A percentile compares a stretch with the other conserved stretches of the same genome.
Evolutionary conservation across 257 asterid genomes (phyloP).

Genomic region (Galeopsis tetrahit): DNA sequence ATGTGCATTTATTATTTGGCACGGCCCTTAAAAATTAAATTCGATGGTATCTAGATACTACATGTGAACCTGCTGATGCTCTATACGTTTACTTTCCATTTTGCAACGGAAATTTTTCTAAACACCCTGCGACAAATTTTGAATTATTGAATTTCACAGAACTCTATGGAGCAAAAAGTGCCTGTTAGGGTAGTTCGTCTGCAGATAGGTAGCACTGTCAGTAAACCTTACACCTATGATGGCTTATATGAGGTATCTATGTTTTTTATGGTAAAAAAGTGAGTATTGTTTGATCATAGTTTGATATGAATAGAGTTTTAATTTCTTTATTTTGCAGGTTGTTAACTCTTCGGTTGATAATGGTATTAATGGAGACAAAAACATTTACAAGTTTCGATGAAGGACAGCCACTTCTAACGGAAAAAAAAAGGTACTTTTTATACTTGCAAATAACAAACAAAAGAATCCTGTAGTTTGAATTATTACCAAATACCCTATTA

Average conservation of each 20-base stretch:
- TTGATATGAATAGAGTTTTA: not conserved
- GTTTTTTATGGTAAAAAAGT: not conserved
- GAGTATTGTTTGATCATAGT: not conserved
- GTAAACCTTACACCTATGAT: conserved; percentile 89
- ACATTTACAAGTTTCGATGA: conserved; percentile 64
- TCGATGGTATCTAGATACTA: not conserved
- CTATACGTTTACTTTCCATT: not conserved
- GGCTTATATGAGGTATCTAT: conserved; percentile 75
- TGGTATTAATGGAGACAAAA: conserved; percentile 77
- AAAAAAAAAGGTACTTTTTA: conserved; percentile 63
- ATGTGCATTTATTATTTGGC: not conserved
- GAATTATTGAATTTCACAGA: conserved; percentile 43
- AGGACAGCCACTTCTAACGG: conserved; percentile 76
- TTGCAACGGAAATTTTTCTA: not conserved
- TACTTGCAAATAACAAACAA: not conserved
- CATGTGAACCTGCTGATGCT: not conserved
- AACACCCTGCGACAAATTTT: conserved; percentile 17
- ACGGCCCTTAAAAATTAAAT: not conserved
- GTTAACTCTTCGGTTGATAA: conserved; percentile 75
- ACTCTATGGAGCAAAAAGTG: conserved; percentile 63
- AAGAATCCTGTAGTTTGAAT: not conserved
- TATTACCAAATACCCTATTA: not conserved
- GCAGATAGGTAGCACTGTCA: conserved; percentile 82
- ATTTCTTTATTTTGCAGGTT: conserved; percentile 56
- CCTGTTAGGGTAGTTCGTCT: conserved; percentile 90